These are phyloP conservation scores for Curvularia spicifera DNA, from an alignment of 2,329 filamentous ascomycete genomes.

Conservation along the genomic window DNA sequence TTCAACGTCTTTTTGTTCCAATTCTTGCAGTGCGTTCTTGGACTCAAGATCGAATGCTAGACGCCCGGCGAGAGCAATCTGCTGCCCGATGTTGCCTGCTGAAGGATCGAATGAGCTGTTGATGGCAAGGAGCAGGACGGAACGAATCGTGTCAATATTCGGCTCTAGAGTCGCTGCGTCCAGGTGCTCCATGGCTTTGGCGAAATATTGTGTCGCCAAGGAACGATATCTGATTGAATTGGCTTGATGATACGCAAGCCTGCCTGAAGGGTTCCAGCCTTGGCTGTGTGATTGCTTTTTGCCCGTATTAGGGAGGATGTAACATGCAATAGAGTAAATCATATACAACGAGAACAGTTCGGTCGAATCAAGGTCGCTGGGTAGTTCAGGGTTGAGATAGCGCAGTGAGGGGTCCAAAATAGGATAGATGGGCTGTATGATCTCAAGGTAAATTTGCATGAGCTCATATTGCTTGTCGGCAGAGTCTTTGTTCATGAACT, in stretches of 20 bases:
- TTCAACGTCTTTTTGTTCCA: conserved; percentile 27
- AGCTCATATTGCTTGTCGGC: conserved; percentile 38
- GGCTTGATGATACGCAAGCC: conserved; percentile 39
- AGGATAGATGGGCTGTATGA: conserved; percentile 39
- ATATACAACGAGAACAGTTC: conserved; percentile 45
- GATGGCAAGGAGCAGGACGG: conserved; percentile 44
- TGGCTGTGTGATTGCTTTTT: conserved; percentile 30
- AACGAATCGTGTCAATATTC: conserved; percentile 40
- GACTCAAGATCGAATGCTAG: conserved; percentile 42
- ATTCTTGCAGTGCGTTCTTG: conserved; percentile 36
- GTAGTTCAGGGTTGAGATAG: conserved; percentile 34
- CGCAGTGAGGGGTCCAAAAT: conserved; percentile 38
- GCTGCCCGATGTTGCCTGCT: conserved; percentile 46
- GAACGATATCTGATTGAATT: conserved; percentile 40
- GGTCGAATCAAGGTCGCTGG: conserved; percentile 30
- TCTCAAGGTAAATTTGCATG: conserved; percentile 38
- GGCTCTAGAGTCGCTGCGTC: conserved; percentile 43
- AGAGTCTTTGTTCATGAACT: conserved; percentile 32
- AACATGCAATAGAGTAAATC: conserved; percentile 47
- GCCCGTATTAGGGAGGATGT: conserved; percentile 37
- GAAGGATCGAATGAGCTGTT: conserved; percentile 47
- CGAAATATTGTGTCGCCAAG: conserved; percentile 36
- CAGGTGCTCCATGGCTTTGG: conserved; percentile 42
- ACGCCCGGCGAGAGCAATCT: conserved; percentile 45
- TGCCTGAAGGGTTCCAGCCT: conserved; percentile 33